phyloP scores from a whole-genome alignment of 495 filamentous ascomycete genomes.

The Delitschia confertaspora region DNA sequence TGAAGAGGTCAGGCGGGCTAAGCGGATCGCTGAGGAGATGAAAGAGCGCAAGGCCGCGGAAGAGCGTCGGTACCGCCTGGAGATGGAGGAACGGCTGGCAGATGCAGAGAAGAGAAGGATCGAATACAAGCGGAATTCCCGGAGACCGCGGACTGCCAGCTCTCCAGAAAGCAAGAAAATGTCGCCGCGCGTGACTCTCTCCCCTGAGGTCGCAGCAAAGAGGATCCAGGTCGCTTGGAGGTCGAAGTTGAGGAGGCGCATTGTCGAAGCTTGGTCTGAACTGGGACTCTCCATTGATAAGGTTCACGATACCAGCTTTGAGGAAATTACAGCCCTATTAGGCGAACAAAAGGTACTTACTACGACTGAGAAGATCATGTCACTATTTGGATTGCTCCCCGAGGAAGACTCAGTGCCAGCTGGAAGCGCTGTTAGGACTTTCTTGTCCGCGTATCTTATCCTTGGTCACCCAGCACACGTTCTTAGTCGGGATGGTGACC shows the following conservation, averaged over 20 bases:
- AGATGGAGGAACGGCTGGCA: constrained; percentile 83
- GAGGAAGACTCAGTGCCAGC: constrained; percentile 56
- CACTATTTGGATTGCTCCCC: constrained; percentile 67
- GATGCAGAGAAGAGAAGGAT: constrained; percentile 70
- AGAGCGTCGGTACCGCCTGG: constrained; percentile 48
- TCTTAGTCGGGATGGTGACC: constrained; percentile 67
- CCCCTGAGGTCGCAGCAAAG: constrained; percentile 52
- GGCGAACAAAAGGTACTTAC: constrained; percentile 62
- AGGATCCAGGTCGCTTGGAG: constrained; percentile 76
- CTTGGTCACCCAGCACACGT: constrained; percentile 88
- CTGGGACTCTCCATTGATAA: constrained; percentile 66
- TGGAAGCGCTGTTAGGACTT: constrained; percentile 77
- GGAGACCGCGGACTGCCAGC: constrained; percentile 57
- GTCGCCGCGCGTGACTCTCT: constrained; percentile 3
- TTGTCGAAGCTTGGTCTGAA: constrained; percentile 51
- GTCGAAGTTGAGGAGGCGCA: constrained; percentile 48
- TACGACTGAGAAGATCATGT: constrained; percentile 62
- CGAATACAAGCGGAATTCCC: constrained; percentile 40
- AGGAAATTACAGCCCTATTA: constrained; percentile 69
- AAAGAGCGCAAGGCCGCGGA: constrained; percentile 86
- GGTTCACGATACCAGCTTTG: constrained; percentile 68
- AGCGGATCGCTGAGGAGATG: constrained; percentile 84
- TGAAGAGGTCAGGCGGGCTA: constrained; percentile 88
- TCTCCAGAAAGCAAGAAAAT: constrained; percentile 46
- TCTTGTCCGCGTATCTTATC: constrained; percentile 87